Evolutionary conservation across 352 stramenopile species (phyloP).

Genomic region (Phytophthora pisi): DNA sequence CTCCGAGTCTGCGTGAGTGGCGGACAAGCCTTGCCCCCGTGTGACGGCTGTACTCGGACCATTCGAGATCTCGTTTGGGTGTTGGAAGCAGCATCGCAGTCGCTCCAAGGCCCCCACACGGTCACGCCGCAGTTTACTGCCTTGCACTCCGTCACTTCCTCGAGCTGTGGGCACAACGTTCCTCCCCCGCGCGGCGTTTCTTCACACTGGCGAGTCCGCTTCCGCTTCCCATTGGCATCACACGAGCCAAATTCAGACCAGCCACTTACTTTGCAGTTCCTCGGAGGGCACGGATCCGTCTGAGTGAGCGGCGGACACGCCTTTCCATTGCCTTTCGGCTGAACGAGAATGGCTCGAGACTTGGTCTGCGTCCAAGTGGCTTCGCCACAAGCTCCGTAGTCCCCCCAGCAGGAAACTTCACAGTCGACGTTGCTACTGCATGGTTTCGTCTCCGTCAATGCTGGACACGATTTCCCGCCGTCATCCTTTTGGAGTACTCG

Average conservation of each 20-base stretch:
- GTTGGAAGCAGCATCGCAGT: constrained; percentile 41
- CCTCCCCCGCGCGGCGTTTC: constrained; percentile 39
- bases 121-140: constrained; percentile 61
- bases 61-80: constrained; percentile 45
- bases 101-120: constrained; percentile 49
- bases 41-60: constrained; percentile 39
- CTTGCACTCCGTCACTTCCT: constrained; percentile 43
- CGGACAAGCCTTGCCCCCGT: constrained; percentile 52
- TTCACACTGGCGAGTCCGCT: constrained; percentile 43
- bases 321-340: constrained; percentile 41
- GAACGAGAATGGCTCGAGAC: constrained; percentile 43
- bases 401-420: constrained; percentile 51
- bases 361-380: constrained; percentile 34
- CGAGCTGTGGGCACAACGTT: constrained; percentile 45
- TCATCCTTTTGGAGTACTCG: constrained; percentile 32
- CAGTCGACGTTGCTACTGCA: constrained; percentile 54
- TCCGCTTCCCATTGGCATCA: constrained; percentile 43
- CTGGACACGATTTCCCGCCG: constrained; percentile 47
- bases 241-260: constrained; percentile 54
- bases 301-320: constrained; percentile 45
- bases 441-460: constrained; percentile 29
- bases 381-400: constrained; percentile 42
- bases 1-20: constrained; percentile 45
- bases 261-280: constrained; percentile 59
- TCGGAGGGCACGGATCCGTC: constrained; percentile 37